Evolutionary conservation across 768 basidiomycete species (phyloP).

Genomic region (Termitomyces sp.): DNA sequence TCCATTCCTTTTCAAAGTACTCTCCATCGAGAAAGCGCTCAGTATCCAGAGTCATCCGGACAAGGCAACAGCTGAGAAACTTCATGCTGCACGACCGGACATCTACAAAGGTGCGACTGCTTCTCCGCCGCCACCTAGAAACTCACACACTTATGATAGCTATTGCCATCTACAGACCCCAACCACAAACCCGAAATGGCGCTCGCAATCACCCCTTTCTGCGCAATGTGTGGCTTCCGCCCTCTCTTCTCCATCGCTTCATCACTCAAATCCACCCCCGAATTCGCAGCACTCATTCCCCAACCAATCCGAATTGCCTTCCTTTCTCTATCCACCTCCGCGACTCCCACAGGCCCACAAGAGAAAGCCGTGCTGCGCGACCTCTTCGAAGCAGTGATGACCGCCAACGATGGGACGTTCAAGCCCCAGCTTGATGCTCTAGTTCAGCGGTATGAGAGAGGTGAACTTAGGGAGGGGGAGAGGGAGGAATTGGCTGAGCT

Average conservation of each 20-base stretch:
- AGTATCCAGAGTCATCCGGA: slow-evolving; percentile 93
- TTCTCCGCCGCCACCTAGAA: neutral
- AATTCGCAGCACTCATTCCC: slow-evolving; percentile 73
- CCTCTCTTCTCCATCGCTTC: slow-evolving; percentile 71
- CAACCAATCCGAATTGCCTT: slow-evolving; percentile 49
- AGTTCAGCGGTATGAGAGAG: slow-evolving; percentile 57
- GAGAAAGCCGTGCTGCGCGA: slow-evolving; percentile 65
- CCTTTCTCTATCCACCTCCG: slow-evolving; percentile 37
- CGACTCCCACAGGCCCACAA: slow-evolving; percentile 37
- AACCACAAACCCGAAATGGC: slow-evolving; percentile 99
- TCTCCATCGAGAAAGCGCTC: slow-evolving; percentile 85
- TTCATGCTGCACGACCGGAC: slow-evolving; percentile 68
- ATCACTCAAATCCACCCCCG: slow-evolving; percentile 67
- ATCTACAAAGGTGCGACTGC: slow-evolving; percentile 81
- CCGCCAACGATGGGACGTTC: slow-evolving; percentile 51
- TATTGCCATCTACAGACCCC: slow-evolving; percentile 50
- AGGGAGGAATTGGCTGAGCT: slow-evolving; percentile 52
- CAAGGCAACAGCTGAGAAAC: slow-evolving; percentile 69
- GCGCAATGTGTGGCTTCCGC: slow-evolving; percentile 91
- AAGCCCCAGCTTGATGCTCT: slow-evolving; percentile 54
- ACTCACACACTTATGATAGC: slow-evolving; percentile 8
- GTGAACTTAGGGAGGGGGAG: too few species aligned
- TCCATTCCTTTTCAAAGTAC: slow-evolving; percentile 90
- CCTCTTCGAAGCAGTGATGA: slow-evolving; percentile 85
- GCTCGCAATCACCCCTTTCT: slow-evolving; percentile 89